Conservation (phyloP, 352 stramenopile genomes). For the Globisporangium nagaii region DNA sequence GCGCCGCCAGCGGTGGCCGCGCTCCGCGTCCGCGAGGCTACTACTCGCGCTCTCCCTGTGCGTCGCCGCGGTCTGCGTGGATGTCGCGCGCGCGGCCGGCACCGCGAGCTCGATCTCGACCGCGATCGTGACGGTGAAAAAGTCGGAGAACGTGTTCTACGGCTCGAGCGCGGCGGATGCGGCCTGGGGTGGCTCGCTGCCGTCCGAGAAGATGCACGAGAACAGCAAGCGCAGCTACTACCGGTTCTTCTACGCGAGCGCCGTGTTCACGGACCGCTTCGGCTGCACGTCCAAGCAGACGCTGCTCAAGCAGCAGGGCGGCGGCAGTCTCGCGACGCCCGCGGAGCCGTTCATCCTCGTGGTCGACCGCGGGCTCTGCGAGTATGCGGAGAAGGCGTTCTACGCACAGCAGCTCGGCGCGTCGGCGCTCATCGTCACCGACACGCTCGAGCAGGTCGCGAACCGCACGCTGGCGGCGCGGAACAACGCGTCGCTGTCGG, state of each 20-base stretch:
- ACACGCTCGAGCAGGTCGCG: slow-evolving; percentile 67
- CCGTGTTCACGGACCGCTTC: slow-evolving; percentile 33
- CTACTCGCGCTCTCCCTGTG: neutral
- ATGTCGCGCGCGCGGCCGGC: slow-evolving; percentile 14
- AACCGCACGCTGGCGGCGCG: slow-evolving; percentile 35
- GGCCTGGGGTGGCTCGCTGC: slow-evolving; percentile 44
- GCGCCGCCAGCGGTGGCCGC: neutral
- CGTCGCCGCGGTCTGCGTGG: neutral
- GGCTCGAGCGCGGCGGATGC: slow-evolving; percentile 42
- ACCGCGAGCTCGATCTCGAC: slow-evolving; percentile 33
- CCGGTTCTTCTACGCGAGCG: slow-evolving; percentile 42
- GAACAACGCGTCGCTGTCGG: slow-evolving; percentile 17
- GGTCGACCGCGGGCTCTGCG: slow-evolving; percentile 66
- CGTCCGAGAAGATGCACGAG: slow-evolving; percentile 39
- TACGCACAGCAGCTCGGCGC: slow-evolving; percentile 66
- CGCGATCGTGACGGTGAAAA: slow-evolving; percentile 53
- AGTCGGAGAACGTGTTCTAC: slow-evolving; percentile 49
- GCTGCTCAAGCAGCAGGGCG: slow-evolving; percentile 18
- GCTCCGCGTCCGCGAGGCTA: neutral
- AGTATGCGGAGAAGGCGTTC: slow-evolving; percentile 70
- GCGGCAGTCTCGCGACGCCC: slow-evolving; percentile 14
- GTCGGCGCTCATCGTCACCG: slow-evolving; percentile 61
- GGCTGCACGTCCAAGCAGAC: slow-evolving; percentile 38
- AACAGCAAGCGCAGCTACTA: slow-evolving; percentile 40
- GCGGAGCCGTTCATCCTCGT: slow-evolving; percentile 53